These are phyloP conservation scores for Paralagenidium karlingii DNA, from an alignment of 352 stramenopile species.

Conservation along the genomic window DNA sequence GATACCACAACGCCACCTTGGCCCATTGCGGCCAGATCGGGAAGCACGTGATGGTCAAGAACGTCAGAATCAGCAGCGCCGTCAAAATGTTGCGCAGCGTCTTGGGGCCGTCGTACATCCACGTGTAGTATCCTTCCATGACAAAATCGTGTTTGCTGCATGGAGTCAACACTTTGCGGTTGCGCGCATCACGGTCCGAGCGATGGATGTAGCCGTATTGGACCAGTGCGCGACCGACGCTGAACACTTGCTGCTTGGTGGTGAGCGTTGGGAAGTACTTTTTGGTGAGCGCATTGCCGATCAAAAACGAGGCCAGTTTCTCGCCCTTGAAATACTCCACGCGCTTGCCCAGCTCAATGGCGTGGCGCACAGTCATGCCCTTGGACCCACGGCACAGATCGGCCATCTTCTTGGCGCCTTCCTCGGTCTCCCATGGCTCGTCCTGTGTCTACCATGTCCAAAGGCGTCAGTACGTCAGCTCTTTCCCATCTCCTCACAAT, in stretches of 20 bases:
- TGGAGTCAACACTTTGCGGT: constrained; percentile 78
- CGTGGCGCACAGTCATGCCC: constrained; percentile 79
- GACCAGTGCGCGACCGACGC: constrained; percentile 59
- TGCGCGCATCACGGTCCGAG: constrained; percentile 75
- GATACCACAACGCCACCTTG: constrained; percentile 97
- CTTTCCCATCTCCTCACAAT: too few species aligned
- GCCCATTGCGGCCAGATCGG: constrained; percentile 98
- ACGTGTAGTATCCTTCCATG: constrained; percentile 96
- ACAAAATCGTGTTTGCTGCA: constrained; percentile 86
- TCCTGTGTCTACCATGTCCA: constrained; percentile 9
- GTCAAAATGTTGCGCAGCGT: constrained; percentile 97
- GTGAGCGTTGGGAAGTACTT: constrained; percentile 76
- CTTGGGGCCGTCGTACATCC: constrained; percentile 98
- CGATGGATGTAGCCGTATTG: constrained; percentile 79
- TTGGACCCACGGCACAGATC: constrained; percentile 74
- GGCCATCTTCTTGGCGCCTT: constrained; percentile 67
- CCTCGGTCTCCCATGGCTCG: constrained; percentile 61
- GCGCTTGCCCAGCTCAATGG: constrained; percentile 84
- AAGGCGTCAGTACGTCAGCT: too few species aligned
- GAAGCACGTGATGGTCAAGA: constrained; percentile 97
- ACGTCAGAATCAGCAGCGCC: constrained; percentile 93
- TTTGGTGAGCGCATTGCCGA: constrained; percentile 59
- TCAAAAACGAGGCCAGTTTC: constrained; percentile 78
- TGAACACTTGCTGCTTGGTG: constrained; percentile 65
- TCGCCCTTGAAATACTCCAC: constrained; percentile 88